These are phyloP conservation scores for Agrocybe pediades DNA, from an alignment of 768 basidiomycete species.

Conservation along the genomic window DNA sequence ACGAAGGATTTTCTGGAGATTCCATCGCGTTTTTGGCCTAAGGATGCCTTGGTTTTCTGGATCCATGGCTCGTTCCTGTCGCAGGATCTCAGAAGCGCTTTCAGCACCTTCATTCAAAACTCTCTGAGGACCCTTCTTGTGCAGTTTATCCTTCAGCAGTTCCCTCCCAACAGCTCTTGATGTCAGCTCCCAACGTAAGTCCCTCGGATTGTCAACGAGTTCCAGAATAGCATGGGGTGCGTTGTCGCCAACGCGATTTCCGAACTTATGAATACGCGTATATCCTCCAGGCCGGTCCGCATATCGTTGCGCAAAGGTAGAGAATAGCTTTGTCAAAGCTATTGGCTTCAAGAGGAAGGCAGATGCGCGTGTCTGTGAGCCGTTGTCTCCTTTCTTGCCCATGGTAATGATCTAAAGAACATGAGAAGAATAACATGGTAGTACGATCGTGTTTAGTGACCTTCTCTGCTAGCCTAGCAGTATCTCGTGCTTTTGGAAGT, in stretches of 20 bases:
- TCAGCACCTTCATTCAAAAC: constrained; percentile 54
- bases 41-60: constrained; percentile 42
- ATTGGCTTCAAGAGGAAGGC: constrained; percentile 76
- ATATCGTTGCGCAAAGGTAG: constrained; percentile 79
- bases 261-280: constrained; percentile 90
- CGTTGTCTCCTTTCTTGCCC: constrained; percentile 81
- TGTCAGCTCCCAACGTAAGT: constrained; percentile 87
- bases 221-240: constrained; percentile 91
- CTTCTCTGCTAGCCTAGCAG: constrained; percentile 92
- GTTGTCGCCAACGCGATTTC: constrained; percentile 89
- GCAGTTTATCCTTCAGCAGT: constrained; percentile 58
- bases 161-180: constrained; percentile 90
- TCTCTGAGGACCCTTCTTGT: constrained; percentile 39
- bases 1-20: constrained; percentile 71
- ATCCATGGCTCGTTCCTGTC: constrained; percentile 45
- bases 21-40: constrained; percentile 70
- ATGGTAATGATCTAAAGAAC: constrained; percentile 78
- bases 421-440: not conserved
- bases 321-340: constrained; percentile 83
- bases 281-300: constrained; percentile 86
- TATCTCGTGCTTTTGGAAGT: constrained; percentile 90
- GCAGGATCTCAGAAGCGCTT: constrained; percentile 47
- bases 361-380: constrained; percentile 70
- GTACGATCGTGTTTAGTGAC: constrained; percentile 32
- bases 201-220: constrained; percentile 92